Base-by-base conservation (phyloP, 495 filamentous ascomycete genomes). In the Xylaria palmicola region DNA sequence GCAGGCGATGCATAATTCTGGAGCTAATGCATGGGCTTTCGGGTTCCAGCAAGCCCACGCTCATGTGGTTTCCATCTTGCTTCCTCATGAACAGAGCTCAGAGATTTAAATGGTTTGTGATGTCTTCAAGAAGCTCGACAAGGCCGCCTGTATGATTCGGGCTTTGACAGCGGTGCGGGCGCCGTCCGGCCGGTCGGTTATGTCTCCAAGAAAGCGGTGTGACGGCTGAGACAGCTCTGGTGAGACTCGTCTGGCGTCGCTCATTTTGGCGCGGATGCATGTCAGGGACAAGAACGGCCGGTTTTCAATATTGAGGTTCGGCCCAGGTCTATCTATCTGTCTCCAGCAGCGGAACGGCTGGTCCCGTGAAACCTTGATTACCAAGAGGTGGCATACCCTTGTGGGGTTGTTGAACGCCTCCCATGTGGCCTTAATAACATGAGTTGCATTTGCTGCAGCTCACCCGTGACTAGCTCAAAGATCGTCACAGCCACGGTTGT, bases 401-500 rank as follows among this genome's bases (percentile, higher is more conserved):
- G 39, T 40, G 20, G 51, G 15, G 13, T 32, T n/a, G 22, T 41
- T 13, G 17, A 20, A 22, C 5, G 0, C 2, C 34, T 41, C n/a
- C 36, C 17, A 13, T 13, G 12, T 29, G 9, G 36, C 22, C 24
- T 22, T 9, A 37, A 39, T 32, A 29, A 12, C 41, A 54, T 39
- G 22, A 41, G 34, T 26, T 13, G 22, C 36, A 54, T 54, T 40
- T 54, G 8, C 22, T 40, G 3, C 19, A 41, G 36, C 51, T 29
- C 24, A 41, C 51, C n/a, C 2, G 24, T 24, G 24, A 36, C 15
- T 41, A 41, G 51, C 51, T 54, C 10, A 36, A 6, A 7, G 29
- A 34, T 54, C 51, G 34, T 54, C 51, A n/a, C 15, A 34, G 51
- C 51, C 51, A 54, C 36, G 51, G 22, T 29, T 40, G 41, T 54